A percentile compares a stretch with the other conserved stretches of the same genome.
Evolutionary conservation across 2,329 filamentous ascomycete species (phyloP).

Genomic region (Aureobasidium leucospermi): DNA sequence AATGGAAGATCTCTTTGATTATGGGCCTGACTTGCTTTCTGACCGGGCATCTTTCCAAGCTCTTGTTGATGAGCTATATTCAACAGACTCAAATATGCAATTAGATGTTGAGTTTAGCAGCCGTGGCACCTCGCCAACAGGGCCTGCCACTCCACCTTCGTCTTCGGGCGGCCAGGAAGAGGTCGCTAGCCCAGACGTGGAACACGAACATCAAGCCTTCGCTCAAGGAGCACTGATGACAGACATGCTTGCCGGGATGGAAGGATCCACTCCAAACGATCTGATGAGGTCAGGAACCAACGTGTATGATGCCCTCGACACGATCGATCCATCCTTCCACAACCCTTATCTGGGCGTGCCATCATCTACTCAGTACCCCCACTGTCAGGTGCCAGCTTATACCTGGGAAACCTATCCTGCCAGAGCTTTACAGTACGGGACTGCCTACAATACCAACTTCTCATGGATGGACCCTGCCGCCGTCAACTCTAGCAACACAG

Average conservation of each 20-base stretch:
- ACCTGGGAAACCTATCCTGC: neutral
- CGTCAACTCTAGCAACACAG: neutral
- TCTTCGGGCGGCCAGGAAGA: slow-evolving; percentile 2
- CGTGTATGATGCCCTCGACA: neutral
- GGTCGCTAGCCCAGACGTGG: neutral
- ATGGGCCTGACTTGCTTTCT: neutral
- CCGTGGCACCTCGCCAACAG: neutral
- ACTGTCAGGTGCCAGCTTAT: neutral
- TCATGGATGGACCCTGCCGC: neutral
- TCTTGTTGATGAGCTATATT: slow-evolving; percentile 1
- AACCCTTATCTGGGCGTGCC: neutral
- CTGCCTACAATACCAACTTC: neutral
- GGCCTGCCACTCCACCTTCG: slow-evolving; percentile 5
- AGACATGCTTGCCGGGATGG: slow-evolving; percentile 7
- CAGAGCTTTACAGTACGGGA: neutral
- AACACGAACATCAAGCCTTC: neutral
- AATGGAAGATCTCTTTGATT: slow-evolving; percentile 8
- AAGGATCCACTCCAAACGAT: neutral
- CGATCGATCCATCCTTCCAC: neutral
- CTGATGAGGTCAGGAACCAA: neutral
- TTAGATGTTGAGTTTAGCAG: slow-evolving; percentile 6
- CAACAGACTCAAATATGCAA: neutral
- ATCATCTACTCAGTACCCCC: neutral
- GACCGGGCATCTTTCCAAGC: slow-evolving; percentile 8
- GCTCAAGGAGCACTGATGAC: slow-evolving; percentile 6